Percentiles rank a stretch among this genome's conserved stretches.
Conservation (phyloP, 495 filamentous ascomycete species). For the Parachaetomium inaequale region DNA sequence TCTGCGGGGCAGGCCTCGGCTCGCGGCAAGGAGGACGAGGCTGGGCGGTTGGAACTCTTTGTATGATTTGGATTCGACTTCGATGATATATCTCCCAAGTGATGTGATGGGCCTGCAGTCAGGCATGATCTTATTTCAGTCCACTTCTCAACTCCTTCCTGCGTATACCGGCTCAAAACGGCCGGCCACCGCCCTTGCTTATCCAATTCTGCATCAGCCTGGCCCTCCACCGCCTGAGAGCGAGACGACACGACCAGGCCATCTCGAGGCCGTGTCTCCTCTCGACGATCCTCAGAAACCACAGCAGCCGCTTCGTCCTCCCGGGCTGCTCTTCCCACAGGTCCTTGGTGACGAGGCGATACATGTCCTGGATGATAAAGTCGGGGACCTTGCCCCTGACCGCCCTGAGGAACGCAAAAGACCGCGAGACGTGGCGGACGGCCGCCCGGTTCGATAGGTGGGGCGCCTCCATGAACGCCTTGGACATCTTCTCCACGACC, state of each 20-base stretch:
- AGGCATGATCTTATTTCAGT: not conserved
- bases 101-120: not conserved
- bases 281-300: conserved; percentile 37
- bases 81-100: not conserved
- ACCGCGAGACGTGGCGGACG: conserved; percentile 39
- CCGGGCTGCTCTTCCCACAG: conserved; percentile 36
- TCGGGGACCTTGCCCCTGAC: conserved; percentile 23
- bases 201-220: conserved; percentile 17
- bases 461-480: conserved; percentile 33
- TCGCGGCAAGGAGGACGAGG: not conserved
- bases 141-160: not conserved
- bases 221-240: conserved; percentile 29
- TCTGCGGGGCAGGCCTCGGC: not conserved
- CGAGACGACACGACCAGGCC: conserved; percentile 23
- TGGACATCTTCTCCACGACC: conserved; percentile 33
- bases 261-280: conserved; percentile 29
- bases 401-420: conserved; percentile 32
- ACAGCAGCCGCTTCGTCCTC: conserved; percentile 35
- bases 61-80: not conserved
- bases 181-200: conserved; percentile 10
- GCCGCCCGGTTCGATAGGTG: conserved; percentile 35
- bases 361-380: conserved; percentile 33
- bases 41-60: not conserved
- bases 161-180: conserved; percentile 1
- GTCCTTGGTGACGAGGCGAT: conserved; percentile 38